A percentile compares a stretch with the other conserved stretches of the same genome.
Conservation (phyloP, 495 filamentous ascomycete species). For the Penicillium maclennaniae region DNA sequence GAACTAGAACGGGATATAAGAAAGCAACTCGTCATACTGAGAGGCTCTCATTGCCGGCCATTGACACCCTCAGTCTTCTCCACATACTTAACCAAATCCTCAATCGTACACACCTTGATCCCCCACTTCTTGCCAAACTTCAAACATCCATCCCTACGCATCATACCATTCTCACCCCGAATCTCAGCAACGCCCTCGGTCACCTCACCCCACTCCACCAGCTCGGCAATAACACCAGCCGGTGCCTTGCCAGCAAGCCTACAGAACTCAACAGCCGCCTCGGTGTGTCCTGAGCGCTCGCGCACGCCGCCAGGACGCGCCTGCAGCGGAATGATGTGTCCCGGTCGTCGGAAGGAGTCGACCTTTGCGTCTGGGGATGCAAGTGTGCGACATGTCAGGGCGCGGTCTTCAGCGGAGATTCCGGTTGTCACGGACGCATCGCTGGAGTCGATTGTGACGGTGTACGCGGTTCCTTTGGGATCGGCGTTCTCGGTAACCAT, state of each 20-base stretch:
- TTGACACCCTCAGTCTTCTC: slow-evolving; percentile 51
- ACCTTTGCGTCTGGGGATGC: slow-evolving; percentile 58
- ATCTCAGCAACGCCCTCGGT: slow-evolving; percentile 57
- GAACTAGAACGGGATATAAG: background rate
- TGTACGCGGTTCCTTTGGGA: slow-evolving; percentile 88
- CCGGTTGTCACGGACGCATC: slow-evolving; percentile 76
- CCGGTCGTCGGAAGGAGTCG: slow-evolving; percentile 71
- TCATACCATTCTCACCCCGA: slow-evolving; percentile 70
- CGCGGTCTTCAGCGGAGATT: slow-evolving; percentile 84
- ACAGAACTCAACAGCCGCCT: slow-evolving; percentile 87
- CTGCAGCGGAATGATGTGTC: slow-evolving; percentile 84
- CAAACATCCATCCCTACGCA: slow-evolving; percentile 87
- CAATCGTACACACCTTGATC: slow-evolving; percentile 91
- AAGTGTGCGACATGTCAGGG: slow-evolving; percentile 74
- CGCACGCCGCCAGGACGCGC: slow-evolving; percentile 77
- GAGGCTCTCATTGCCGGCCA: slow-evolving; percentile 30
- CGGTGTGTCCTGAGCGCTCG: slow-evolving; percentile 80
- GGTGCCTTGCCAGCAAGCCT: slow-evolving; percentile 68
- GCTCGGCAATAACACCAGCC: slow-evolving; percentile 79
- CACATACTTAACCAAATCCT: slow-evolving; percentile 76
- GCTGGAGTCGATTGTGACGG: slow-evolving; percentile 74
- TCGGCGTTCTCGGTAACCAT: slow-evolving; percentile 86
- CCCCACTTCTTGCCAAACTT: slow-evolving; percentile 85
- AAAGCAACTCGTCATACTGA: background rate
- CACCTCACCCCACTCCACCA: slow-evolving; percentile 74